These are phyloP conservation scores for Aspergillus ostianus DNA, from an alignment of 495 filamentous ascomycete species.

Conservation along the genomic window DNA sequence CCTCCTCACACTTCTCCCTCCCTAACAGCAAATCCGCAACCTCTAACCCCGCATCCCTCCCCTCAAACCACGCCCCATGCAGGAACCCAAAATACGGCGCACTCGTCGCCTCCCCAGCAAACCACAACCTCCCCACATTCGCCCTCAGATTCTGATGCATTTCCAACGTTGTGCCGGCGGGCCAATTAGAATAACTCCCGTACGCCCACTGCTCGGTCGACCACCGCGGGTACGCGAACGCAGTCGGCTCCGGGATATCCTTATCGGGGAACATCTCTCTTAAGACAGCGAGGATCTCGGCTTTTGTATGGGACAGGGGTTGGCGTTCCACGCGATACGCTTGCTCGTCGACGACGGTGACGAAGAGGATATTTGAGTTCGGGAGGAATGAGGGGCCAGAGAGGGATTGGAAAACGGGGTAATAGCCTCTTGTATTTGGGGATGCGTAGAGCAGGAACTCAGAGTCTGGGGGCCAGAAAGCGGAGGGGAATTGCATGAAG, in stretches of 20 bases:
- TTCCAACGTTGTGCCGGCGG: slow-evolving; percentile 59
- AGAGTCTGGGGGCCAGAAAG: slow-evolving; percentile 65
- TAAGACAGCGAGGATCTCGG: slow-evolving; percentile 58
- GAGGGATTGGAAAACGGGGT: slow-evolving; percentile 69
- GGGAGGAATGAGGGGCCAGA: slow-evolving; percentile 56
- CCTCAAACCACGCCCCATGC: slow-evolving; percentile 65
- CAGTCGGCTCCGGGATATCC: slow-evolving; percentile 65
- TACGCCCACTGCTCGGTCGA: slow-evolving; percentile 62
- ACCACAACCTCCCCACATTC: slow-evolving; percentile 63
- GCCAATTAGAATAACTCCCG: slow-evolving; percentile 74
- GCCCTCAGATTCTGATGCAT: slow-evolving; percentile 70
- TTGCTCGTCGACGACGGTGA: slow-evolving; percentile 60
- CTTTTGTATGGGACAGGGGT: slow-evolving; percentile 57
- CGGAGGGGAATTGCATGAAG: slow-evolving; percentile 67
- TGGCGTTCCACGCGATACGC: slow-evolving; percentile 62
- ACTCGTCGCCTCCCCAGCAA: slow-evolving; percentile 70
- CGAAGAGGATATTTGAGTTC: slow-evolving; percentile 65
- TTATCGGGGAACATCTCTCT: slow-evolving; percentile 61
- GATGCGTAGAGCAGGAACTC: slow-evolving; percentile 72
- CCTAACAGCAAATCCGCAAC: slow-evolving; percentile 41
- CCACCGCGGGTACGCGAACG: slow-evolving; percentile 71
- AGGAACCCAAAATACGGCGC: slow-evolving; percentile 68
- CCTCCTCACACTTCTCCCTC: background rate
- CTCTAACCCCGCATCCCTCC: slow-evolving; percentile 48
- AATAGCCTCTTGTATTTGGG: slow-evolving; percentile 60